A percentile compares a stretch with the other conserved stretches of the same genome.
Conservation (phyloP, 2,329 filamentous ascomycete species). For the Gnomoniopsis sp. region DNA sequence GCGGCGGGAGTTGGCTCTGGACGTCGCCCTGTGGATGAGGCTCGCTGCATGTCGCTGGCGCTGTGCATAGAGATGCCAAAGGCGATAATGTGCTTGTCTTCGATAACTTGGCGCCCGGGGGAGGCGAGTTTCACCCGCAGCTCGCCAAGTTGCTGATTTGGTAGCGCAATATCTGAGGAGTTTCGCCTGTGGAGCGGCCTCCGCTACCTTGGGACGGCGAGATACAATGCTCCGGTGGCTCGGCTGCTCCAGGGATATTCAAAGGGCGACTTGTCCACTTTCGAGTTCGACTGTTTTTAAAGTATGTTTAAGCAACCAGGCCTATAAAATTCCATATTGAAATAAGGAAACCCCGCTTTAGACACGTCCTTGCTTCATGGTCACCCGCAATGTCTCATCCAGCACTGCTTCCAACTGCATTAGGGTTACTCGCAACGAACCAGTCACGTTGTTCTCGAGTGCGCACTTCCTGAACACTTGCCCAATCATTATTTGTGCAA, state of each 20-base stretch:
- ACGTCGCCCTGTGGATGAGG: neutral
- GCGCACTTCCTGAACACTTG: neutral
- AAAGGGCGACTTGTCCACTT: neutral
- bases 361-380: too few relatives aligned
- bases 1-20: neutral
- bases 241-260: neutral
- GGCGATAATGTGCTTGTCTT: neutral
- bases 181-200: neutral
- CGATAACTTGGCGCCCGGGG: neutral
- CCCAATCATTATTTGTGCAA: neutral
- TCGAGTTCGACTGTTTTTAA: too few relatives aligned
- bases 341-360: too few relatives aligned
- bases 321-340: too few relatives aligned
- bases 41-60: neutral
- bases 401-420: too few relatives aligned
- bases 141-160: neutral
- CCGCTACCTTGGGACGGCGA: neutral
- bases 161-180: neutral
- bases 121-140: neutral
- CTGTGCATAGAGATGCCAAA: neutral
- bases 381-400: too few relatives aligned
- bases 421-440: too few relatives aligned
- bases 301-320: too few relatives aligned
- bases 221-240: neutral
- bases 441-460: too few relatives aligned